Evolutionary conservation across 2,329 filamentous ascomycete species (phyloP).

Genomic region (Microascus cirrosus): DNA sequence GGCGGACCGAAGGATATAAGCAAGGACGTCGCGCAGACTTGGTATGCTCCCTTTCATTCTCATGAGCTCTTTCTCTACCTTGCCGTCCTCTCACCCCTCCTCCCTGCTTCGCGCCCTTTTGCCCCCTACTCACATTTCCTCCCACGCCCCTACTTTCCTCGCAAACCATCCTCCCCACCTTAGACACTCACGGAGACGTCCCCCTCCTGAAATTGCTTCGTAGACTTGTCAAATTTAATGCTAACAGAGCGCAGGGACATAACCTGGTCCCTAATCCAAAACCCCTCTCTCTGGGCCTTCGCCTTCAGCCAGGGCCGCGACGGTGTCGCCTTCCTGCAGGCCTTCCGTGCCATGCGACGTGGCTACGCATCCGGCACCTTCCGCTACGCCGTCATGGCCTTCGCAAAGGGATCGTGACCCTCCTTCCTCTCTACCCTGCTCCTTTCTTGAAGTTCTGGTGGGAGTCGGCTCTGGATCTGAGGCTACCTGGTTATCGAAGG

Average conservation of each 20-base stretch:
- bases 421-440: neutral
- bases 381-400: constrained; percentile 46
- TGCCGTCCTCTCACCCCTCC: neutral
- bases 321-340: constrained; percentile 48
- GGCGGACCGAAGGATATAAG: constrained; percentile 44
- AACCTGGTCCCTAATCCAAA: constrained; percentile 49
- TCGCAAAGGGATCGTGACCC: constrained; percentile 26
- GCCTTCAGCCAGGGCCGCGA: constrained; percentile 49
- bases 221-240: neutral
- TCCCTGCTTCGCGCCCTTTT: too few species aligned
- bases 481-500: too few species aligned
- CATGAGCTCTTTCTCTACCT: neutral
- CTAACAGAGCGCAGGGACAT: constrained; percentile 36
- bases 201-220: too few species aligned
- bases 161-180: too few species aligned
- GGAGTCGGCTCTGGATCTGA: neutral
- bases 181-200: too few species aligned
- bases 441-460: too few species aligned
- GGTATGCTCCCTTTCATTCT: constrained; percentile 23
- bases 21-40: constrained; percentile 45
- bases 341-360: constrained; percentile 49
- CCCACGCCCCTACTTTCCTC: too few species aligned
- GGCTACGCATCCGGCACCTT: constrained; percentile 49
- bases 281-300: constrained; percentile 49
- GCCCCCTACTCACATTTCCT: too few species aligned